Evolutionary conservation across 1,284 basidiomycete species (phyloP), one percentile per base, ranked within the genome.

Genomic region (Sporisorium sorghi): DNA sequence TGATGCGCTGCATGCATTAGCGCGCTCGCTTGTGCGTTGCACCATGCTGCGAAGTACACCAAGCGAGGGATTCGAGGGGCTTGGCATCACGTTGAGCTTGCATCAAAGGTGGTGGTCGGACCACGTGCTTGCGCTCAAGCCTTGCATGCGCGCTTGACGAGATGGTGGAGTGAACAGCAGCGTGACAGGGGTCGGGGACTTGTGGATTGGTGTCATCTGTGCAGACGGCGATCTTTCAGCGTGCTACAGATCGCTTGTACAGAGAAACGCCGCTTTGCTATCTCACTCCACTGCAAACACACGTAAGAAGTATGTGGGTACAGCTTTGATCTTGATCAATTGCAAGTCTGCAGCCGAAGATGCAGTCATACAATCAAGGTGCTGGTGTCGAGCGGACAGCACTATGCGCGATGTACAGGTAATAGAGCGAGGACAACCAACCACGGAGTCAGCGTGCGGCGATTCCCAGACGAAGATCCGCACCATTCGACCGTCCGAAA

Each of bases 341-440:
- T n/a, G n/a, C n/a, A n/a, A n/a, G n/a, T n/a, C n/a, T n/a, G n/a
- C n/a, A n/a, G 30, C 4, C 7, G 28, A 35, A 6, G 12, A 23
- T 33, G 5, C 3, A n/a, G 10, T 24, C 19, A 56, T 3, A 35
- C 44, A 32, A 69, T 56, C 57, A 69, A 37, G 5, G 68, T 68
- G 21, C 33, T 57, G 14, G 58, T 55, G 30, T 73, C 64, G n/a
- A 77, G 57, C 12, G 76, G 76, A 50, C 66, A 76, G 43, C 76
- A 76, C 68, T 69, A 21, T 15, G 37, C 11, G 73, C 68, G 65
- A 21, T 15, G 37, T 7, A 9, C 9, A 5, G 23, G 35, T 11
- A 21, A 53, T 17, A 21, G 15, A 28, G 19, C 3, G 28, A 30
- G 28, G 9, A 30, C 28, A 30, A 30, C 28, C 5, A 55, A 8